Percentiles rank a stretch among this genome's conserved stretches.
Evolutionary conservation across 208 protist species (phyloP).

Genomic region (Leishmania tarentolae): DNA sequence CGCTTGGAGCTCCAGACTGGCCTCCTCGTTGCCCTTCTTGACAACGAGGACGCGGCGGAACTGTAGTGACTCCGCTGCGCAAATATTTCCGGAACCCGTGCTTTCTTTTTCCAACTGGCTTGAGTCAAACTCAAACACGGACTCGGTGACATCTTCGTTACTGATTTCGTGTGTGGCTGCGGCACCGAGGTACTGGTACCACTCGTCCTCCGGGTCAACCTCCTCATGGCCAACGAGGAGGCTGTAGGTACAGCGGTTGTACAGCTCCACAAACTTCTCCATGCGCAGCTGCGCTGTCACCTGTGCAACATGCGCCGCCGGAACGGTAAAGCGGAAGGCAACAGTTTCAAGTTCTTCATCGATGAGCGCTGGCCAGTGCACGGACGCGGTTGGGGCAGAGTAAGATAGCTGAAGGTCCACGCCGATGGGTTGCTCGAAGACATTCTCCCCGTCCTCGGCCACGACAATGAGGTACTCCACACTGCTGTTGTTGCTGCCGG

Average conservation of each 20-base stretch:
- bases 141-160: conserved; percentile 36
- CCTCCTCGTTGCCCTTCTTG: conserved; percentile 27
- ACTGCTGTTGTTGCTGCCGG: not conserved
- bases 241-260: conserved; percentile 69
- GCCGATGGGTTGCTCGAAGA: conserved; percentile 48
- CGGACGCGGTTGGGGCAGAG: conserved; percentile 34
- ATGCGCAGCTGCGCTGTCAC: conserved; percentile 27
- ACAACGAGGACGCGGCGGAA: conserved; percentile 54
- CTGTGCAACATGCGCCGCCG: not conserved
- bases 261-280: conserved; percentile 47
- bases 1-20: conserved; percentile 29
- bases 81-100: conserved; percentile 54
- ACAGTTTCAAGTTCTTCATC: conserved; percentile 40
- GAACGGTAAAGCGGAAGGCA: conserved; percentile 55
- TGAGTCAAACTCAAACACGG: conserved; percentile 48
- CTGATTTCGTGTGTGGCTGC: conserved; percentile 16
- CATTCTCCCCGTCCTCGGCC: conserved; percentile 31
- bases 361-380: conserved; percentile 58
- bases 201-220: conserved; percentile 42
- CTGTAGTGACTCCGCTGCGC: conserved; percentile 49
- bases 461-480: conserved; percentile 40
- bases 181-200: conserved; percentile 41
- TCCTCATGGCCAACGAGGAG: conserved; percentile 38
- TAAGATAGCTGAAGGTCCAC: conserved; percentile 48
- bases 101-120: conserved; percentile 14